A percentile compares a stretch with the other conserved stretches of the same genome.
Evolutionary conservation across 2,329 filamentous ascomycete species (phyloP).

Genomic region (Metarhizium brunneum): DNA sequence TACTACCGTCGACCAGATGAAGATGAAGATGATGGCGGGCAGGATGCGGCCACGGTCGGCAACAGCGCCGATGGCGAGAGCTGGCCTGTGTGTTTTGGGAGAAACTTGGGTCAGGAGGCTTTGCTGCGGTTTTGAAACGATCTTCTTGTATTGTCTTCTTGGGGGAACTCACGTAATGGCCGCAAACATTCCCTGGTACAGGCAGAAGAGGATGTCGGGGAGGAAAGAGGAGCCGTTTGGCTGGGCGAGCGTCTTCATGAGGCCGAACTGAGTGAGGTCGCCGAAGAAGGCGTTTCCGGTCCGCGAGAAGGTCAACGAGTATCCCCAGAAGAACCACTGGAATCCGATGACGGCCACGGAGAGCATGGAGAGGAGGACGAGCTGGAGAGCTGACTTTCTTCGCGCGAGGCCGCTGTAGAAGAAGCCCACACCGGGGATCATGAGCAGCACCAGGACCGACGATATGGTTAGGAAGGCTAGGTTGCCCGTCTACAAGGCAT

Average conservation of each 20-base stretch:
- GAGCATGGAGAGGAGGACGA: constrained; percentile 81
- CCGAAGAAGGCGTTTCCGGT: constrained; percentile 71
- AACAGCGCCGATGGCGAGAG: constrained; percentile 49
- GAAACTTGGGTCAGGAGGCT: too few relatives aligned
- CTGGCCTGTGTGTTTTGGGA: constrained; percentile 27
- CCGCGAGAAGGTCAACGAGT: constrained; percentile 77
- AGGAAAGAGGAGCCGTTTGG: constrained; percentile 64
- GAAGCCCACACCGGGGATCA: constrained; percentile 90
- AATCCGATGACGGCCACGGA: constrained; percentile 71
- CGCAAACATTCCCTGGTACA: constrained; percentile 87
- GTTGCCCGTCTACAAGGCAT: constrained; percentile 55
- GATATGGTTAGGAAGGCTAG: constrained; percentile 72
- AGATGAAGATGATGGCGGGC: constrained; percentile 56
- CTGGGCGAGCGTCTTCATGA: constrained; percentile 65
- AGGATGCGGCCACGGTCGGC: constrained; percentile 54
- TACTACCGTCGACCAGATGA: constrained; percentile 62
- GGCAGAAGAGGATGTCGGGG: constrained; percentile 74
- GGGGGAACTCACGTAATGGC: constrained; percentile 63
- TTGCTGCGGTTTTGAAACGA: too few relatives aligned
- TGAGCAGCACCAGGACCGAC: constrained; percentile 74
- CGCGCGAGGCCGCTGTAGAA: constrained; percentile 89
- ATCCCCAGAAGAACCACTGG: constrained; percentile 96
- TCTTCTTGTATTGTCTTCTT: too few relatives aligned
- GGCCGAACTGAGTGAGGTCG: constrained; percentile 70
- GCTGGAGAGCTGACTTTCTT: constrained; percentile 77